These are phyloP conservation scores for Paracamarosporium sp. DNA, from an alignment of 2,329 filamentous ascomycete genomes.

Conservation along the genomic window DNA sequence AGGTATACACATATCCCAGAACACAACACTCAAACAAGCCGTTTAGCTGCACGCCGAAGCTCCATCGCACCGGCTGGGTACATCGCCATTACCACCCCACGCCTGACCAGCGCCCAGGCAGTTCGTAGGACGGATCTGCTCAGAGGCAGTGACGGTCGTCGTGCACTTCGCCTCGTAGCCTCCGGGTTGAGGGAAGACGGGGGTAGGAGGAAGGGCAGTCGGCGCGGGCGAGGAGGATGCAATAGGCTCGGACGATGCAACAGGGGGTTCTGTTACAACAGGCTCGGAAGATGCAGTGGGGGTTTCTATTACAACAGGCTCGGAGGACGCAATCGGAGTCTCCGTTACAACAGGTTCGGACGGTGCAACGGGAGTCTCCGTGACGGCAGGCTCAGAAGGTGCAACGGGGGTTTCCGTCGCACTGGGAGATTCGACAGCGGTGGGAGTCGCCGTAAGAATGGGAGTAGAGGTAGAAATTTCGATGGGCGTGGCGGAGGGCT, in stretches of 20 bases:
- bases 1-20: not conserved
- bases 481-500: not conserved
- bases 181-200: not conserved
- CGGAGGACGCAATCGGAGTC: no score
- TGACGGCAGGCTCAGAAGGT: no score
- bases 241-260: not conserved
- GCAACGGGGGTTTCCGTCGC: not conserved
- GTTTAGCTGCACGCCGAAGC: constrained; percentile 1
- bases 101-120: constrained; percentile 6
- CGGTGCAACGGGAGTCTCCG: no score
- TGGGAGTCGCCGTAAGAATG: not conserved
- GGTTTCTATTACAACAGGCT: no score
- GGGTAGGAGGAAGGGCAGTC: no score
- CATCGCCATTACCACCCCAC: constrained; percentile 7
- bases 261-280: not conserved
- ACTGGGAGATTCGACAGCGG: not conserved
- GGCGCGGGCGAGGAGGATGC: no score
- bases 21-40: not conserved
- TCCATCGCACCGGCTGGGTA: constrained; percentile 9
- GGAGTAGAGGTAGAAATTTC: not conserved
- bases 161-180: constrained; percentile 3
- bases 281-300: not conserved
- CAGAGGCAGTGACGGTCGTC: constrained; percentile 9
- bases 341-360: no score
- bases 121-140: constrained; percentile 12